Base-by-base conservation (phyloP, 2,329 filamentous ascomycete species). In the Endothia cerciana region DNA sequence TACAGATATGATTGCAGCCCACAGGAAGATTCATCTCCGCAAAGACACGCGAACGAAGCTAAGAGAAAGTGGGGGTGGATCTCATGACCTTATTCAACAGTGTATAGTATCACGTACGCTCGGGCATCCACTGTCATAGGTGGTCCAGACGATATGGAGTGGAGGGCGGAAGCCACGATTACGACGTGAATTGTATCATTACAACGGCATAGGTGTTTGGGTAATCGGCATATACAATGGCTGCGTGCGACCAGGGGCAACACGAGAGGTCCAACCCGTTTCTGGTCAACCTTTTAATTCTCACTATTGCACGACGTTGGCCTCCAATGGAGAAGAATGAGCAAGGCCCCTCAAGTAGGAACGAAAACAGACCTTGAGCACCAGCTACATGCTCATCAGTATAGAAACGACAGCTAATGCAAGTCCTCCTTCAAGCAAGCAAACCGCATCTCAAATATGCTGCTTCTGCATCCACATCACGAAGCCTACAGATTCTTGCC, bases 401-500 rank as follows among this genome's bases (percentile, higher is more conserved):
- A 38, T 19, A 38, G 8, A 28, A 38, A 36, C 22, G 4, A 17
- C 7, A 22, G 11, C 6, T 30, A 28, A 51, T 15, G 47, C 55
- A 38, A 41, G 36, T 25, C 33, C n/a, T 25, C 36, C n/a, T n/a
- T 56, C 53, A 33, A 41, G 33, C 38, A 40, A 40, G 8, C 36
- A 58, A 13, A 25, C 22, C n/a, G 17, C 19, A 17, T 25, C 8
- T 25, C 36, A 25, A 15, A 28, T n/a, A 28, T 22, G 2, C 33
- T n/a, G 19, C n/a, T 33, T 36, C n/a, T 40, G 17, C n/a, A 2
- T 25, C 13, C 36, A 28, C n/a, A 25, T 17, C n/a, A 28, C 25
- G 15, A 51, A 28, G 11, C 15, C 40, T 69, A 70, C 13, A 62
- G 55, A 19, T 67, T 66, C 51, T 67, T 71, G 68, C 43, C 47